Percentiles rank a stretch among this genome's conserved stretches.
Evolutionary conservation across 306 rosid genomes (phyloP).

Genomic region (Medicago truncatula): MtrunA17r5.0-ANR NC_053044.1:39506001-39506500

Average conservation of each 20-base stretch:
- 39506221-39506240: constrained; percentile 46
- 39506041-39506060: constrained; percentile 46
- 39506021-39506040: constrained; percentile 38
- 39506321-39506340: constrained; percentile 41
- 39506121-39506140: constrained; percentile 47
- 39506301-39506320: constrained; percentile 41
- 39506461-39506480: constrained; percentile 37
- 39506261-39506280: constrained; percentile 50
- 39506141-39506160: constrained; percentile 54
- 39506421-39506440: constrained; percentile 47
- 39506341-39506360: constrained; percentile 57
- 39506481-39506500: constrained; percentile 26
- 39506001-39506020: constrained; percentile 55
- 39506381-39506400: constrained; percentile 51
- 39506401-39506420: constrained; percentile 53
- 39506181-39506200: constrained; percentile 46
- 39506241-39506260: constrained; percentile 38
- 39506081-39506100: constrained; percentile 45
- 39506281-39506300: constrained; percentile 48
- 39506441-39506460: constrained; percentile 58
- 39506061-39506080: constrained; percentile 56
- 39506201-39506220: constrained; percentile 53
- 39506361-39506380: constrained; percentile 63
- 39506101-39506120: constrained; percentile 43
- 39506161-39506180: constrained; percentile 40